These are phyloP conservation scores for Amphibolis antarctica DNA, from an alignment of 106 monocot genomes.

Conservation along the genomic window DNA sequence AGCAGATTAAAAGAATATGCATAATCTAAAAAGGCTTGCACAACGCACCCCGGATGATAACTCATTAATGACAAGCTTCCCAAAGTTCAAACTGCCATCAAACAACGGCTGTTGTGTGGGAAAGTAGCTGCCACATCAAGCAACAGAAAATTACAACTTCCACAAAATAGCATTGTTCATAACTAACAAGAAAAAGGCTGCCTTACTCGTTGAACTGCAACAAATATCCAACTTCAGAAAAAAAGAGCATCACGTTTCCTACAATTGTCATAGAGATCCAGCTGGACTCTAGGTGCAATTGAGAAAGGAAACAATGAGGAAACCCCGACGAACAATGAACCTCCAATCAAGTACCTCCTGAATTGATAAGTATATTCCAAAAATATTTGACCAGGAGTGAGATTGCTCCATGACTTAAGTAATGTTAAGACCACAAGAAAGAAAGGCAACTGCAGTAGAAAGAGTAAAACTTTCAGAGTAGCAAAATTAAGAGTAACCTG, in stretches of 20 bases:
- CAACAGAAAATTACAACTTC: not conserved
- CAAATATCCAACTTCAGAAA: slow-evolving; percentile 27
- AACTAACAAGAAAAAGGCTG: not conserved
- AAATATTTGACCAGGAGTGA: slow-evolving; percentile 41
- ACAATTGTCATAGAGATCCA: slow-evolving; percentile 35
- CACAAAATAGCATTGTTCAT: not conserved
- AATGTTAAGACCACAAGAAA: slow-evolving; percentile 18
- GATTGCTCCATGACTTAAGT: slow-evolving; percentile 65
- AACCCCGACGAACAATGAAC: slow-evolving; percentile 46
- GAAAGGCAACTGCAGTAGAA: slow-evolving; percentile 15
- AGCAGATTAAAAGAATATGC: not conserved
- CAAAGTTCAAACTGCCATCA: not conserved
- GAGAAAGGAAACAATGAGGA: slow-evolving; percentile 65
- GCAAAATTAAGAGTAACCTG: not conserved
- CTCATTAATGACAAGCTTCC: not conserved
- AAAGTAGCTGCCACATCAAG: not conserved
- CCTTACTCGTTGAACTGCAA: slow-evolving; percentile 16
- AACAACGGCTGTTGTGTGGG: not conserved
- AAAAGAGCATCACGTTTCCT: slow-evolving; percentile 31
- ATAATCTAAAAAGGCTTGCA: not conserved
- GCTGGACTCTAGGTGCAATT: slow-evolving; percentile 53
- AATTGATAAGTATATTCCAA: slow-evolving; percentile 27
- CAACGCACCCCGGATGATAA: not conserved
- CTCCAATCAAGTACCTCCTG: slow-evolving; percentile 65
- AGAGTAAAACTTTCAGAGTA: slow-evolving; percentile 1